phyloP scores from a whole-genome alignment of 2,329 filamentous ascomycete species.

The Nemania sp. region DNA sequence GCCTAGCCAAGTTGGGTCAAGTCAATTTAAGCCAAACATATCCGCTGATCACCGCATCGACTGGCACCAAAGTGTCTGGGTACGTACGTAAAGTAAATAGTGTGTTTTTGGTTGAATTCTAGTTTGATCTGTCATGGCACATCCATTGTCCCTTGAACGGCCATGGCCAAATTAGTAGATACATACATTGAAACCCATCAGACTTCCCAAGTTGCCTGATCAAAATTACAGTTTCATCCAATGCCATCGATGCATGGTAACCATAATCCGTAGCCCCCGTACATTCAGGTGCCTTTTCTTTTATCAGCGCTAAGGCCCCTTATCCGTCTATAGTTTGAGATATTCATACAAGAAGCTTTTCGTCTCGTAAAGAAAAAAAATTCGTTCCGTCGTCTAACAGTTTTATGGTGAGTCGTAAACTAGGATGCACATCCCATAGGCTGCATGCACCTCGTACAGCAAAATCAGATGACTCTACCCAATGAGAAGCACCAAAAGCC shows the following conservation, averaged over 20 bases:
- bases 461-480: constrained; percentile 7
- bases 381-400: constrained; percentile 39
- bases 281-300: background rate
- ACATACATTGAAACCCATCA: background rate
- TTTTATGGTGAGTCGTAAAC: constrained; percentile 28
- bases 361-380: constrained; percentile 24
- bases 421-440: constrained; percentile 12
- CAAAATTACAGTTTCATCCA: background rate
- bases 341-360: constrained; percentile 35
- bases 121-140: background rate
- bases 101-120: background rate
- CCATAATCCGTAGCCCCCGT: constrained; percentile 16
- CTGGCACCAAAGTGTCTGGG: background rate
- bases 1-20: background rate
- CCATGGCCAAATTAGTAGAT: background rate
- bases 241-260: constrained; percentile 8
- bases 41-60: background rate
- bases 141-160: background rate
- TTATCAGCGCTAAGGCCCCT: constrained; percentile 13
- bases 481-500: background rate
- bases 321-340: constrained; percentile 34
- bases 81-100: background rate
- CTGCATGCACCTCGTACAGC: background rate
- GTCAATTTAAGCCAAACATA: background rate
- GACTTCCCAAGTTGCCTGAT: background rate